These are phyloP conservation scores for Chondrus crispus DNA, from an alignment of 23 red algal genomes.

Conservation along the genomic window DNA sequence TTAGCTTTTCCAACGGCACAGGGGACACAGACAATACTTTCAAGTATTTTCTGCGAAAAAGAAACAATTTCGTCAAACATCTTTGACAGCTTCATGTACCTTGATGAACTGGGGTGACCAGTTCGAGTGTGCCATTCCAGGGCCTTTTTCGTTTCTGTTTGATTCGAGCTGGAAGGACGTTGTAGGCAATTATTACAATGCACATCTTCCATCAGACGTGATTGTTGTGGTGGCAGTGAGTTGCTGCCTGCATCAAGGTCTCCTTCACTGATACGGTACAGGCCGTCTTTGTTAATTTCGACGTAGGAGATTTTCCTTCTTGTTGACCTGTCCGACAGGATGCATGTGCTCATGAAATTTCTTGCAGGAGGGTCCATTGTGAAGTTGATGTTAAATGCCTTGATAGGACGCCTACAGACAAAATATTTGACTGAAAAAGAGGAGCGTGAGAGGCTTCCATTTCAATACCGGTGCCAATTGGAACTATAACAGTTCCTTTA, in stretches of 20 bases:
- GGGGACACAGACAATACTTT: neutral
- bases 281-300: neutral
- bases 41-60: neutral
- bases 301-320: neutral
- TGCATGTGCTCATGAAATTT: neutral
- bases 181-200: neutral
- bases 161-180: neutral
- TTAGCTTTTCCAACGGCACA: neutral
- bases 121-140: neutral
- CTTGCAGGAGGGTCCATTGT: neutral
- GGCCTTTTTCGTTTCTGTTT: neutral
- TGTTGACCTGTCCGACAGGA: neutral
- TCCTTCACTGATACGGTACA: too few relatives aligned
- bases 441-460: slow-evolving; percentile 16
- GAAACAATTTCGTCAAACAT: neutral
- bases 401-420: neutral
- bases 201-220: neutral
- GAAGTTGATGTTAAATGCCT: neutral
- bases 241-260: too few relatives aligned
- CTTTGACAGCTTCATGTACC: neutral
- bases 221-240: too few relatives aligned
- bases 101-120: neutral
- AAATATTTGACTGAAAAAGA: neutral
- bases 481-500: neutral
- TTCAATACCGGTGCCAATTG: neutral